phyloP scores from a whole-genome alignment of 1,284 basidiomycete species.

The Cutaneotrichosporon sp. region DNA sequence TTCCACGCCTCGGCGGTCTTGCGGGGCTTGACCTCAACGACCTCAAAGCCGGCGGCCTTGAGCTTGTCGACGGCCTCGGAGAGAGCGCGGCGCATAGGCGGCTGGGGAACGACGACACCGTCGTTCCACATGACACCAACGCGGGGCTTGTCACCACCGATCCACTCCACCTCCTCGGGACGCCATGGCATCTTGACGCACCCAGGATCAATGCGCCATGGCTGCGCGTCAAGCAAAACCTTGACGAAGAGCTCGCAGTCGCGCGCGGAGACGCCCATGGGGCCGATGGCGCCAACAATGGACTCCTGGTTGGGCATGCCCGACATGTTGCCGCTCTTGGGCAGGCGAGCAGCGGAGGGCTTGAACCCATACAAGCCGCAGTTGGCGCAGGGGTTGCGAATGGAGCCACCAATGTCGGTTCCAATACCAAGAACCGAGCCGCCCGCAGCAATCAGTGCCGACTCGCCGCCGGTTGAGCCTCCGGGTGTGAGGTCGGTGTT shows the following conservation, averaged over 20 bases:
- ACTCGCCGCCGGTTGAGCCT: conserved; percentile 59
- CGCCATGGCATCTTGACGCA: conserved; percentile 38
- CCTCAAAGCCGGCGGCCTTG: conserved; percentile 20
- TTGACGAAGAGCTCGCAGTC: conserved; percentile 41
- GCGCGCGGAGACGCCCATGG: conserved; percentile 33
- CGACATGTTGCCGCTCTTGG: conserved; percentile 37
- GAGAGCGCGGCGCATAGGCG: conserved; percentile 43
- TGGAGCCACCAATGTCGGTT: conserved; percentile 48
- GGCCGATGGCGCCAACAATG: conserved; percentile 36
- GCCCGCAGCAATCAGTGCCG: conserved; percentile 51
- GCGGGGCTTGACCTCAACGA: conserved; percentile 28
- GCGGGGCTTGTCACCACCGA: conserved; percentile 23
- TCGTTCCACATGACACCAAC: conserved; percentile 45
- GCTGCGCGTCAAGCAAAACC: conserved; percentile 33
- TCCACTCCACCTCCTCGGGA: conserved; percentile 13
- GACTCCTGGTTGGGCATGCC: conserved; percentile 35
- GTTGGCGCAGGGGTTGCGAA: conserved; percentile 28
- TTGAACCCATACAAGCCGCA: conserved; percentile 45
- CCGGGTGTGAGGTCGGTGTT: conserved; percentile 56
- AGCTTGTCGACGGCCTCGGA: conserved; percentile 28
- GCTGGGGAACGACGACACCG: conserved; percentile 36
- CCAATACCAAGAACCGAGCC: conserved; percentile 33
- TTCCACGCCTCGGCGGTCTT: conserved; percentile 28
- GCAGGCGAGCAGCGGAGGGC: conserved; percentile 35
- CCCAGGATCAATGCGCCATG: conserved; percentile 40